Evolutionary conservation across 345 rosid species (phyloP).

Genomic region (Raphanus sativus): DNA sequence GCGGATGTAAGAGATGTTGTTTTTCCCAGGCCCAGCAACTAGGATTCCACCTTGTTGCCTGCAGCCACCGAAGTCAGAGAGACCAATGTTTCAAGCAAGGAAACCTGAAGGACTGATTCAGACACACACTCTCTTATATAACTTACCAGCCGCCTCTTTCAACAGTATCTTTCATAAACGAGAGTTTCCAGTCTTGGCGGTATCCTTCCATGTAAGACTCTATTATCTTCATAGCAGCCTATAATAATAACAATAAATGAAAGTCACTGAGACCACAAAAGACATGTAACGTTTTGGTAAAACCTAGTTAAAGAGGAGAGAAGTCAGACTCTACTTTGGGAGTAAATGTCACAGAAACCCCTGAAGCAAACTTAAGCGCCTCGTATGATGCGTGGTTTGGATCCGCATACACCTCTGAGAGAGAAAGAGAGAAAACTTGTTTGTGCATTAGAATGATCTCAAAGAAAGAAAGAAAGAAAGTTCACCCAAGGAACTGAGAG

Average conservation of each 20-base stretch:
- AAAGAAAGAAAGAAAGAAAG: constrained; percentile 20
- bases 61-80: constrained; percentile 26
- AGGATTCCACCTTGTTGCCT: constrained; percentile 96
- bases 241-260: background rate
- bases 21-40: constrained; percentile 87
- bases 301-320: background rate
- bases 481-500: background rate
- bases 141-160: constrained; percentile 89
- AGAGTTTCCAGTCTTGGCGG: constrained; percentile 95
- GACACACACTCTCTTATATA: background rate
- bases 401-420: constrained; percentile 93
- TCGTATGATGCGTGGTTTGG: constrained; percentile 75
- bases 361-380: constrained; percentile 75
- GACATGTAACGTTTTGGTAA: background rate
- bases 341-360: constrained; percentile 74
- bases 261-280: constrained; percentile 8
- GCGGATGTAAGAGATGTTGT: constrained; percentile 75
- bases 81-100: background rate
- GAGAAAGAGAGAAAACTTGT: constrained; percentile 30
- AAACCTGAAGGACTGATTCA: background rate
- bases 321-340: constrained; percentile 57
- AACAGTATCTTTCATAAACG: constrained; percentile 71
- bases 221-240: constrained; percentile 91
- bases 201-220: constrained; percentile 90
- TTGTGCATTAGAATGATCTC: constrained; percentile 7